Base-by-base conservation (phyloP, 164 flowering plant genomes). In the Vitis rotundifolia region DNA sequence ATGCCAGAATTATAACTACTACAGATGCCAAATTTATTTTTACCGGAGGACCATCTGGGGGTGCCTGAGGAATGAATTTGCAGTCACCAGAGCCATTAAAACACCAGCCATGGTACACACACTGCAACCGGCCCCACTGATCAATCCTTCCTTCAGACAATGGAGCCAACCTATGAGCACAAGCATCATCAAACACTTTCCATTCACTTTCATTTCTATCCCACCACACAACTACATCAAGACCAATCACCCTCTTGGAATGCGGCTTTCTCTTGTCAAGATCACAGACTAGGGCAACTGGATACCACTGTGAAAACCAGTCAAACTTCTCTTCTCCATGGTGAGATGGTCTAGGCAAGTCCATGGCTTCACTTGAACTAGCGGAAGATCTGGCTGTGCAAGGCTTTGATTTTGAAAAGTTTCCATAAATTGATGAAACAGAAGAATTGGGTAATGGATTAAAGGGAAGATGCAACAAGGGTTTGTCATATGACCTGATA, bases 41-140 rank as follows among this genome's bases (percentile, higher is more conserved):
- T 31, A 31, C 37, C 37, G 6, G 37, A 31, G 44, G 44, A 31
- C 44, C 4, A 6, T 31, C 44, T 31, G 44, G 6, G 22, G 44
- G 44, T 31, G 44, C 44, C 44, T 31, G 44, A 31, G 44, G 44
- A 31, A 31, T 31, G 44, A 31, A 31, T 31, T 31, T 31, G 44
- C 44, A 31, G 44, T 31, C 22, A 19, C 22, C 22, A 19, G 22
- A 19, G 14, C 89, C 91, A 78, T 76, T 73, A 49, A 87, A 87
- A 63, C 89, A 87, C 91, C 91, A 85, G 0, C 91, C 91, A 73
- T 87, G 91, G 72, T 87, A 87, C 51, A 85, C 87, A 70, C 91
- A 87, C 73, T 87, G 91, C 78, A 87, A 67, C 59, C 91, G 68
- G 0, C 89, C 91, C 85, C 84, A 79, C 63, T 79, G 80, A 79